Evolutionary conservation across 176 grass and related monocot species (phyloP).

Genomic region (Echinochloa phyllopogon): DNA sequence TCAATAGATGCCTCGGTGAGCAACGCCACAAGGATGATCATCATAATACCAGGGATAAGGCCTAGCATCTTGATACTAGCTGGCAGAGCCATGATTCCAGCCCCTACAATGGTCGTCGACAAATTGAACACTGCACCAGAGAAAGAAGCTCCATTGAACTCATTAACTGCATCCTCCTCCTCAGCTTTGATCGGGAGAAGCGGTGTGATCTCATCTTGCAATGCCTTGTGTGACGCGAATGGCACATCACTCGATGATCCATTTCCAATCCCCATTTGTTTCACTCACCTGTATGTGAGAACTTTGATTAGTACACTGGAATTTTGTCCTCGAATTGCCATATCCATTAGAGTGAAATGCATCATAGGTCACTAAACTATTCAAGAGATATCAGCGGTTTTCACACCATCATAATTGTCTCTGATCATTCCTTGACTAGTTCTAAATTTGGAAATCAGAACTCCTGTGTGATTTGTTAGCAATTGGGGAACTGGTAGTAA

Average conservation of each 20-base stretch:
- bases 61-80: slow-evolving; percentile 88
- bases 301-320: not conserved
- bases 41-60: slow-evolving; percentile 72
- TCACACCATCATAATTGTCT: not conserved
- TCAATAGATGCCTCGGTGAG: slow-evolving; percentile 87
- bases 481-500: not conserved
- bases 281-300: slow-evolving; percentile 15
- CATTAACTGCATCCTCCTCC: slow-evolving; percentile 41
- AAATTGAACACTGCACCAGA: slow-evolving; percentile 86
- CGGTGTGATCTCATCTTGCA: slow-evolving; percentile 43
- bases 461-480: not conserved
- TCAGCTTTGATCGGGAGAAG: slow-evolving; percentile 55
- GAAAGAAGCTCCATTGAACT: slow-evolving; percentile 71
- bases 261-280: slow-evolving; percentile 48
- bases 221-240: slow-evolving; percentile 3
- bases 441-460: not conserved
- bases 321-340: not conserved
- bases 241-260: slow-evolving; percentile 8
- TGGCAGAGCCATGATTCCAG: slow-evolving; percentile 91
- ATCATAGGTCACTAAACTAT: too few relatives aligned
- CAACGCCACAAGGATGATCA: slow-evolving; percentile 70
- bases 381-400: too few relatives aligned
- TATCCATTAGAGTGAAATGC: too few relatives aligned
- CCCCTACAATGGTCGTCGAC: slow-evolving; percentile 81
- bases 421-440: not conserved